Conservation (phyloP, 352 stramenopile genomes). For the Blastocystis sp. region DNA sequence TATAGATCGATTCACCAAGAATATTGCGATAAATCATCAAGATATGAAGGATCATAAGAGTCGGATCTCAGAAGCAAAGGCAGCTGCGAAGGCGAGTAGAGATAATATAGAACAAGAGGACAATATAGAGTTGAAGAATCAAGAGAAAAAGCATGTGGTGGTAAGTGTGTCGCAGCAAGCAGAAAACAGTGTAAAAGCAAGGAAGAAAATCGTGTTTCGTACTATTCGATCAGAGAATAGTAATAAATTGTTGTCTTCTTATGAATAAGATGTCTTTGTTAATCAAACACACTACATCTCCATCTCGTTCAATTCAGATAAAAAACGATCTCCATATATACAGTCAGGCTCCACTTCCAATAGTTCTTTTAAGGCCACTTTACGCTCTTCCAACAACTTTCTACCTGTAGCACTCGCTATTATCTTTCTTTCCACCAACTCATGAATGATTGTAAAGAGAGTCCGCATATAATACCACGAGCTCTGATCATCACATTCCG, state of each 20-base stretch:
- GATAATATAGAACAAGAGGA: no score
- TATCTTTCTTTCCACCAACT: slow-evolving; percentile 63
- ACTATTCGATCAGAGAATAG: background rate
- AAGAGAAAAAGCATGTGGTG: background rate
- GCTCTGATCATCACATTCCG: slow-evolving; percentile 94
- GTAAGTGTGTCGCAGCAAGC: background rate
- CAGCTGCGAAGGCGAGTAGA: no score
- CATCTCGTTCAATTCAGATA: background rate
- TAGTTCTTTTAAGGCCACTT: background rate
- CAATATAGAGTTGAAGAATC: no score
- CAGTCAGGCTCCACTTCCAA: slow-evolving; percentile 19
- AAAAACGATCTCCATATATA: slow-evolving; percentile 16
- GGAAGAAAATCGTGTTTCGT: background rate
- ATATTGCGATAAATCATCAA: slow-evolving; percentile 8
- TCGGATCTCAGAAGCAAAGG: background rate
- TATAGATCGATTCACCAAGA: background rate
- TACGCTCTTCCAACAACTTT: background rate
- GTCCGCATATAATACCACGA: slow-evolving; percentile 87
- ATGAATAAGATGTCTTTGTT: background rate
- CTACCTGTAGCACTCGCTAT: background rate
- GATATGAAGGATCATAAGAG: background rate
- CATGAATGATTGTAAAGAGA: slow-evolving; percentile 78
- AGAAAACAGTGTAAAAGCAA: background rate
- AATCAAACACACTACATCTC: background rate
- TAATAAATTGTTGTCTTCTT: background rate